These are phyloP conservation scores for Hymenoscyphus salicellus DNA, from an alignment of 2,329 filamentous ascomycete genomes.

Conservation along the genomic window DNA sequence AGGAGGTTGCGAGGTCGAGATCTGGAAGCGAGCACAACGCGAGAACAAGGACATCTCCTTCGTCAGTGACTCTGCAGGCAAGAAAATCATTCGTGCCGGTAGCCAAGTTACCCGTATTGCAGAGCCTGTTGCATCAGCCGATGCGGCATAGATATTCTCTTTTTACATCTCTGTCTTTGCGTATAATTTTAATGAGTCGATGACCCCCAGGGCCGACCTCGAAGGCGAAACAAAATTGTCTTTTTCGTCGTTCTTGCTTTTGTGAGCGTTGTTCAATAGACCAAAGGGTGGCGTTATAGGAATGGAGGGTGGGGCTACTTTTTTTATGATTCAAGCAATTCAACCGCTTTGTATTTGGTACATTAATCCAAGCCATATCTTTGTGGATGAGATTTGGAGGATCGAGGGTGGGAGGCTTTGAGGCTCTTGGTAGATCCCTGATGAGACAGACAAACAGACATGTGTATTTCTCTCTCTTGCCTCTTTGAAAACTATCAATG, in stretches of 20 bases:
- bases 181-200: constrained; percentile 16
- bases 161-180: constrained; percentile 2
- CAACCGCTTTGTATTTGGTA: neutral
- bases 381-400: neutral
- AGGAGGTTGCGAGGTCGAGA: constrained; percentile 84
- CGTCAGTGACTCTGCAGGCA: constrained; percentile 75
- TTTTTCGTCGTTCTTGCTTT: constrained; percentile 12
- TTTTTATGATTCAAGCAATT: neutral
- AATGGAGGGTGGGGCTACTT: neutral
- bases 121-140: constrained; percentile 76
- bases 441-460: neutral
- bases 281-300: constrained; percentile 15
- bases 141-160: constrained; percentile 61
- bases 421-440: neutral
- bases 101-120: constrained; percentile 80
- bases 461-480: too few relatives aligned
- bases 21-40: constrained; percentile 83
- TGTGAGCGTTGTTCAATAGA: constrained; percentile 22
- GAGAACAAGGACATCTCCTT: constrained; percentile 81
- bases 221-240: constrained; percentile 13
- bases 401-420: neutral
- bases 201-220: constrained; percentile 3
- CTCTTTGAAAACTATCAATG: too few relatives aligned
- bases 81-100: constrained; percentile 82
- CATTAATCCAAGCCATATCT: constrained; percentile 1